These are phyloP conservation scores for Triangularia setosa DNA, from an alignment of 2,329 filamentous ascomycete species.

Conservation along the genomic window DNA sequence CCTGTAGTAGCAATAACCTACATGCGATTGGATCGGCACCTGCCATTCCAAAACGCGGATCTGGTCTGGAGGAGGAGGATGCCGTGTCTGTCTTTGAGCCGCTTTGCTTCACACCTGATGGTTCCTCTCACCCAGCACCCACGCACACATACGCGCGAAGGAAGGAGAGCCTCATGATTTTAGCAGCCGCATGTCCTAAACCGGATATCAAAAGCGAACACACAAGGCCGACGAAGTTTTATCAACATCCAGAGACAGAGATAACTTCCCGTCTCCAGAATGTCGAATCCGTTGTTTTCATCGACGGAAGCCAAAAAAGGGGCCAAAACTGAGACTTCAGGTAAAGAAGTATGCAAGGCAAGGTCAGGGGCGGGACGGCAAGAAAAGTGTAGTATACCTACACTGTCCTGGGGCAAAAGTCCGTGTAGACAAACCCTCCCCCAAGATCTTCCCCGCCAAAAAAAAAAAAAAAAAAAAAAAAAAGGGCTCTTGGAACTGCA, in stretches of 20 bases:
- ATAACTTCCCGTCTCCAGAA: not conserved
- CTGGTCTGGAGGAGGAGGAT: slow-evolving; percentile 22
- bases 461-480: not conserved
- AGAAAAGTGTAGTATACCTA: not conserved
- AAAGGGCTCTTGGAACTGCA: slow-evolving; percentile 4
- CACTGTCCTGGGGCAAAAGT: slow-evolving; percentile 9
- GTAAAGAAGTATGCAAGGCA: not conserved
- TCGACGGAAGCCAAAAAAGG: not conserved
- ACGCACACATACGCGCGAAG: not conserved
- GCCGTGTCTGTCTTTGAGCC: slow-evolving; percentile 16
- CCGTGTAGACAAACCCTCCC: slow-evolving; percentile 6
- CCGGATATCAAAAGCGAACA: slow-evolving; percentile 7
- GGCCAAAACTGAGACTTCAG: not conserved
- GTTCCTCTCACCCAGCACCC: not conserved
- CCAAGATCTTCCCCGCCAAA: slow-evolving; percentile 13
- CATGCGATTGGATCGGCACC: slow-evolving; percentile 20
- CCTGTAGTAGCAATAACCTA: not conserved
- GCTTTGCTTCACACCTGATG: not conserved
- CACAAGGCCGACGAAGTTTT: slow-evolving; percentile 2
- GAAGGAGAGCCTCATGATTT: slow-evolving; percentile 20
- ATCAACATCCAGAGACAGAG: not conserved
- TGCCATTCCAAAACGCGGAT: slow-evolving; percentile 24
- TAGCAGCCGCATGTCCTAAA: slow-evolving; percentile 27
- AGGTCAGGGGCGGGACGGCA: slow-evolving; percentile 9
- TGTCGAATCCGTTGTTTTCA: not conserved